A percentile compares a stretch with the other conserved stretches of the same genome.
Evolutionary conservation across 148 eudicot species (phyloP).

Genomic region (Camellia granthamiana): DNA sequence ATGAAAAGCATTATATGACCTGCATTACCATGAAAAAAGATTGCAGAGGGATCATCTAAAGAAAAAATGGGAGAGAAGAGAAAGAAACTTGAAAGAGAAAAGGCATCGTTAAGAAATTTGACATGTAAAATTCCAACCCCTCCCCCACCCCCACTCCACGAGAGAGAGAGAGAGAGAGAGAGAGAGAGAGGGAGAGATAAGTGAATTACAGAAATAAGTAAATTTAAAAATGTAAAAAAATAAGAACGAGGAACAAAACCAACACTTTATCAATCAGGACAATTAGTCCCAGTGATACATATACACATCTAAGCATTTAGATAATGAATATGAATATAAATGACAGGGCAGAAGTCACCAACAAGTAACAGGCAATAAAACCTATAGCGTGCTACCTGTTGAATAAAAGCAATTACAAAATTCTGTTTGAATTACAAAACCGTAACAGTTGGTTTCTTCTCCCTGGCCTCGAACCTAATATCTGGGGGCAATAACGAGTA

Average conservation of each 20-base stretch:
- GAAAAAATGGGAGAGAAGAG: not conserved
- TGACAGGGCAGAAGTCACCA: not conserved
- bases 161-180: not conserved
- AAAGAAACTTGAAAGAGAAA: not conserved
- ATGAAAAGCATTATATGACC: conserved; percentile 48
- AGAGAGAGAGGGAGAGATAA: no score
- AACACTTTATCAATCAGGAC: not conserved
- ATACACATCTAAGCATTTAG: not conserved
- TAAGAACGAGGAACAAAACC: not conserved
- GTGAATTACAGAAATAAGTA: not conserved
- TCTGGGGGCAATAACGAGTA: not conserved
- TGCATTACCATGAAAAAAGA: conserved; percentile 27
- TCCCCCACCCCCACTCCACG: not conserved
- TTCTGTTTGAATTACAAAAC: not conserved
- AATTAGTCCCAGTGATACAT: not conserved
- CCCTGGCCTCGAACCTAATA: not conserved
- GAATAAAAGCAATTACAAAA: not conserved
- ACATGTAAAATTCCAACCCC: not conserved
- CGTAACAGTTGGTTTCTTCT: not conserved
- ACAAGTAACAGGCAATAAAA: not conserved
- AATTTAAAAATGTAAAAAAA: not conserved
- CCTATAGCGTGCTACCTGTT: not conserved
- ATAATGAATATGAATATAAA: not conserved
- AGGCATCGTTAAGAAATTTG: not conserved
- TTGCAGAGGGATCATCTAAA: not conserved